These are phyloP conservation scores for Coniochaeta prunicola DNA, from an alignment of 2,329 filamentous ascomycete species.

Conservation along the genomic window DNA sequence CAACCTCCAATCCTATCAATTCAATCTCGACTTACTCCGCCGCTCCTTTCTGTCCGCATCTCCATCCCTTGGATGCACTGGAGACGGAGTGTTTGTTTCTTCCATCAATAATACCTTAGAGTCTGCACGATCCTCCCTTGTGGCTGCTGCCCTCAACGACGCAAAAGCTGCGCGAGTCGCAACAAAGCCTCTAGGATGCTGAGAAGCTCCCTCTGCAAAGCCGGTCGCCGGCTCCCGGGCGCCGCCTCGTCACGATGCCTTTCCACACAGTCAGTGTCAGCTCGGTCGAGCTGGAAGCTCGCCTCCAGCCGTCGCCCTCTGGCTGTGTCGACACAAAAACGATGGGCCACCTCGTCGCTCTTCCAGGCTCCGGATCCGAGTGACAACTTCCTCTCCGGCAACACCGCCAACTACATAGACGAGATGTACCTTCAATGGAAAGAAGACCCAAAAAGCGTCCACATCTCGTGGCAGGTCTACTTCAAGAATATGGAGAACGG, in stretches of 20 bases:
- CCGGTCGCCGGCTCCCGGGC: conserved; percentile 46
- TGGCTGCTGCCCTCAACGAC: conserved; percentile 1
- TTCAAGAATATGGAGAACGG: conserved; percentile 99
- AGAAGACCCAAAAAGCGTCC: conserved; percentile 83
- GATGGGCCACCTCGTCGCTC: conserved; percentile 45
- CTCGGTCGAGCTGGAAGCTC: conserved; percentile 35
- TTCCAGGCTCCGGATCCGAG: conserved; percentile 65
- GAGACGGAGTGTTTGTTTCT: neutral
- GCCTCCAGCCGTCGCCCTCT: conserved; percentile 40
- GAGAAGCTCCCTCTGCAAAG: conserved; percentile 59
- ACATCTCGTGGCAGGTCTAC: conserved; percentile 98
- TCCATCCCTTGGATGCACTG: neutral
- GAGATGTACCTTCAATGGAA: conserved; percentile 99
- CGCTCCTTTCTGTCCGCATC: conserved; percentile 3
- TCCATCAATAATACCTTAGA: neutral
- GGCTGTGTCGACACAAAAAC: conserved; percentile 41
- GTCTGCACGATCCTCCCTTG: neutral
- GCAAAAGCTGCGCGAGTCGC: conserved; percentile 1
- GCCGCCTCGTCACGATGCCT: conserved; percentile 27
- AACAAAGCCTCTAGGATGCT: conserved; percentile 50
- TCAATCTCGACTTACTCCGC: conserved; percentile 1
- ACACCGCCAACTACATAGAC: conserved; percentile 97
- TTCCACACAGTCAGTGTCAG: conserved; percentile 30
- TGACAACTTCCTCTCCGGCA: conserved; percentile 94
- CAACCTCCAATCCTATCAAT: neutral